A percentile compares a stretch with the other conserved stretches of the same genome.
Evolutionary conservation across 805 yeast species (phyloP).

Genomic region (Candida koratica): DNA sequence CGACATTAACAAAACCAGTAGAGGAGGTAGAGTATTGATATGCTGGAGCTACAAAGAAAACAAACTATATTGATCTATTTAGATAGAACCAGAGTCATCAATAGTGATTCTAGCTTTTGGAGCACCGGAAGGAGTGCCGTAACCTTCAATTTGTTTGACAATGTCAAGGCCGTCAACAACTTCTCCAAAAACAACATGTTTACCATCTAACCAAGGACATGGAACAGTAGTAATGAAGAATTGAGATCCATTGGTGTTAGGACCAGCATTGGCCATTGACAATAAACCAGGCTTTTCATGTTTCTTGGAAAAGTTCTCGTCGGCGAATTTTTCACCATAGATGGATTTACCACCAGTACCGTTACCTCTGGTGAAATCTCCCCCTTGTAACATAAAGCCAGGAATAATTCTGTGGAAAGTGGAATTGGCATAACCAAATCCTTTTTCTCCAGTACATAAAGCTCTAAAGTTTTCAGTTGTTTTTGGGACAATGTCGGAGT

Average conservation of each 20-base stretch:
- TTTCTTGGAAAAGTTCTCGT: conserved; percentile 65
- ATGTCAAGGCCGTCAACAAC: conserved; percentile 60
- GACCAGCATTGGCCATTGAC: conserved; percentile 93
- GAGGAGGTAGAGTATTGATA: too few relatives aligned
- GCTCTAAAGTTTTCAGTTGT: conserved; percentile 81
- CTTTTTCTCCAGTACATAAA: conserved; percentile 87
- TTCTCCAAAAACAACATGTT: conserved; percentile 77
- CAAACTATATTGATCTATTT: conserved; percentile 11
- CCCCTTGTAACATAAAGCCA: conserved; percentile 91
- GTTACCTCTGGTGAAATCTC: conserved; percentile 56
- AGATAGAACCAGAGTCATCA: conserved; percentile 57
- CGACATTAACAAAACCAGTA: too few relatives aligned
- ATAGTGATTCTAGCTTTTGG: conserved; percentile 62
- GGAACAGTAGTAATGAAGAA: conserved; percentile 82
- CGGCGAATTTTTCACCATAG: conserved; percentile 65
- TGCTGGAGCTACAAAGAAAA: conserved; percentile 1
- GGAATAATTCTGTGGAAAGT: conserved; percentile 97
- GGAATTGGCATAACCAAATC: conserved; percentile 81
- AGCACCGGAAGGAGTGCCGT: conserved; percentile 65
- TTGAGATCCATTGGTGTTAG: conserved; percentile 89
- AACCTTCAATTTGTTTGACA: conserved; percentile 57
- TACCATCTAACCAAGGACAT: conserved; percentile 75
- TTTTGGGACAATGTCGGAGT: conserved; percentile 60
- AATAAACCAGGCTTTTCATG: conserved; percentile 79
- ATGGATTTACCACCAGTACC: conserved; percentile 93